Percentiles rank a stretch among this genome's conserved stretches.
These are phyloP conservation scores for Cyberlindnera galapagoensis DNA, from an alignment of 805 yeast genomes.

Conservation along the genomic window DNA sequence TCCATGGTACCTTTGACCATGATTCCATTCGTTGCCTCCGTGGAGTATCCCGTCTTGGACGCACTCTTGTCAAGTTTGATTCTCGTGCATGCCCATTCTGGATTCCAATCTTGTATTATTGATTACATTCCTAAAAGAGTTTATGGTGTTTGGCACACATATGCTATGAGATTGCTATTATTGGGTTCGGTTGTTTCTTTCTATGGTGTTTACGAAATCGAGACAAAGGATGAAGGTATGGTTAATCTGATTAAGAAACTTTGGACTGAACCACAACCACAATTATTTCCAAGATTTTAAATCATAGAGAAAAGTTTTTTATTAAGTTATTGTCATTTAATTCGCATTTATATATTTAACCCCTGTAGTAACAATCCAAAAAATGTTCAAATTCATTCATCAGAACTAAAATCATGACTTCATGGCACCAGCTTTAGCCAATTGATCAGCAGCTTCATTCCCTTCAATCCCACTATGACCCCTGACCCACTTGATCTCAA, in stretches of 20 bases:
- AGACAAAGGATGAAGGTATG: slow-evolving; percentile 60
- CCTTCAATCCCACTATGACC: slow-evolving; percentile 72
- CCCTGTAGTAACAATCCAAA: too few relatives aligned
- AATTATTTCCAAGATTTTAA: slow-evolving; percentile 5
- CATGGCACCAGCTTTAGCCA: slow-evolving; percentile 65
- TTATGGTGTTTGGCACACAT: slow-evolving; percentile 56
- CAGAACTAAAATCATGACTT: slow-evolving; percentile 1
- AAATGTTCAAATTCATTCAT: too few relatives aligned
- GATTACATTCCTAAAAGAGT: slow-evolving; percentile 76
- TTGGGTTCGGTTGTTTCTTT: slow-evolving; percentile 59
- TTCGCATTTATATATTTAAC: too few relatives aligned
- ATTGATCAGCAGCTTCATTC: slow-evolving; percentile 67
- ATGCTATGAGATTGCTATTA: slow-evolving; percentile 53
- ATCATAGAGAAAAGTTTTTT: background rate
- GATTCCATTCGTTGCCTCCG: slow-evolving; percentile 48
- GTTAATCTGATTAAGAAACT: slow-evolving; percentile 36
- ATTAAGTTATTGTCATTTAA: too few relatives aligned
- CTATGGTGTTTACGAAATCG: slow-evolving; percentile 67
- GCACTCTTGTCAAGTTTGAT: slow-evolving; percentile 48
- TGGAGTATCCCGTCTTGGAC: slow-evolving; percentile 50
- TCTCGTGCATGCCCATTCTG: slow-evolving; percentile 60
- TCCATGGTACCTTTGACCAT: slow-evolving; percentile 58
- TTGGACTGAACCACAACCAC: slow-evolving; percentile 27
- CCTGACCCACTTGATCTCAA: slow-evolving; percentile 53
- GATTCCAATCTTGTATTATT: slow-evolving; percentile 69